Base-by-base conservation (phyloP, 805 yeast genomes). In the Wickerhamomyces canadensis region DNA sequence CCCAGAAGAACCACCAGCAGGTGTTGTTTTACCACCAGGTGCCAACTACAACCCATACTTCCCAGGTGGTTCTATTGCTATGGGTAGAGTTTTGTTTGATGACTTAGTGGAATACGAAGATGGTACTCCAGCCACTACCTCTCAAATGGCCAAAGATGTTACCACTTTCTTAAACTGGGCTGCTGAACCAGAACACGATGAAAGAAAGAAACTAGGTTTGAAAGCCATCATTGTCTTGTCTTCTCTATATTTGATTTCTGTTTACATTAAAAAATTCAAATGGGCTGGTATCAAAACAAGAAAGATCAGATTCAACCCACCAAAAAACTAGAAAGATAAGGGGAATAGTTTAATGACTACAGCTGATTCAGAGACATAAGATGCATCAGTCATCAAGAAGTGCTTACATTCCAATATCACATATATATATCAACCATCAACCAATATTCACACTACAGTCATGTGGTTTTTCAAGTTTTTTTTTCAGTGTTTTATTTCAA, bases 131-230 rank as follows among this genome's bases (percentile, higher is more conserved):
- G 98, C 98, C 37, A 80, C 98, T 37, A 84, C 98, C 47, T 82
- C 98, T 40, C 98, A 93, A 74, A 89, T 91, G 98, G 98, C 98
- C 52, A 93, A 93, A 76, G 98, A 93, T 67, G 98, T 93, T 40
- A 70, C 87, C 46, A 80, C 87, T 37, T 93, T 93, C 83, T 80
- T 93, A 65, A 84, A 89, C 77, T 93, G 98, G 98, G 87, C 96
- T 49, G 71, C 96, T 42, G 96, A 88, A 72, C 98, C 98, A 45
- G 98, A 93, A 72, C 96, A 84, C 57, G 98, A 93, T 58, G 96
- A 88, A 62, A 84, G 98, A 74, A 93, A 93, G 81, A 86, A 83
- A 72, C 74, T 83, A 66, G 98, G 98, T 71, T 72, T 86, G 65
- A 93, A 93, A 76, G 96, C 96, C 36, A 60, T 93, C 50, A 72